Conservation (phyloP, 257 asterid genomes). For the Solanum piurae region DNA sequence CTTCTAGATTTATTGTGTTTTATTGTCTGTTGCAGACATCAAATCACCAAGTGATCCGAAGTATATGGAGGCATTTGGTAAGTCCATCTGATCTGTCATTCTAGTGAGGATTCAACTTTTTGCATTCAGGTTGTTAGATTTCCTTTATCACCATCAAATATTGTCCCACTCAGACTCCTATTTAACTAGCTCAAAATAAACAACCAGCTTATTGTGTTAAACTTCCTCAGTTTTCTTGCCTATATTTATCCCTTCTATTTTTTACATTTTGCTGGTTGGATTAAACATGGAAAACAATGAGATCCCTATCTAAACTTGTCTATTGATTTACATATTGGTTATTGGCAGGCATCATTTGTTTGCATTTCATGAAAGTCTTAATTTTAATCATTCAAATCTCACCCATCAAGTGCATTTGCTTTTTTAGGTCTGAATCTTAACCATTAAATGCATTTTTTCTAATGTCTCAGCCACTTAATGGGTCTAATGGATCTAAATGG, state of each 20-base stretch:
- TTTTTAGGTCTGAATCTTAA: background rate
- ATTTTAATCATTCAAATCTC: background rate
- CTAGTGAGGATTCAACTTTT: background rate
- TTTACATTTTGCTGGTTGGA: background rate
- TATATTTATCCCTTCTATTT: background rate
- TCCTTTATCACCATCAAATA: background rate
- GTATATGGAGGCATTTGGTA: slow-evolving; percentile 94
- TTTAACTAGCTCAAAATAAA: background rate
- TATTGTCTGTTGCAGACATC: slow-evolving; percentile 48
- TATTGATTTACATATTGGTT: background rate
- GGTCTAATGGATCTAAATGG: background rate
- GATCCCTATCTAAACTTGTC: background rate
- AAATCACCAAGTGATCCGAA: slow-evolving; percentile 81
- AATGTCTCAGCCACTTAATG: background rate
- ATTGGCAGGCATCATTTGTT: background rate
- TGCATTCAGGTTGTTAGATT: background rate
- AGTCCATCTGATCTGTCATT: slow-evolving; percentile 15
- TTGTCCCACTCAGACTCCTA: background rate
- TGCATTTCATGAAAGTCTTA: background rate
- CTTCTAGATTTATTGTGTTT: background rate
- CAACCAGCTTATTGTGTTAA: background rate
- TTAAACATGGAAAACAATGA: background rate
- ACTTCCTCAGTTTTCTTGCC: background rate
- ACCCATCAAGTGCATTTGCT: background rate
- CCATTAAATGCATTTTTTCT: background rate